A percentile compares a stretch with the other conserved stretches of the same genome.
Evolutionary conservation across 352 stramenopile genomes (phyloP).

Genomic region (Phytopythium boreale): DNA sequence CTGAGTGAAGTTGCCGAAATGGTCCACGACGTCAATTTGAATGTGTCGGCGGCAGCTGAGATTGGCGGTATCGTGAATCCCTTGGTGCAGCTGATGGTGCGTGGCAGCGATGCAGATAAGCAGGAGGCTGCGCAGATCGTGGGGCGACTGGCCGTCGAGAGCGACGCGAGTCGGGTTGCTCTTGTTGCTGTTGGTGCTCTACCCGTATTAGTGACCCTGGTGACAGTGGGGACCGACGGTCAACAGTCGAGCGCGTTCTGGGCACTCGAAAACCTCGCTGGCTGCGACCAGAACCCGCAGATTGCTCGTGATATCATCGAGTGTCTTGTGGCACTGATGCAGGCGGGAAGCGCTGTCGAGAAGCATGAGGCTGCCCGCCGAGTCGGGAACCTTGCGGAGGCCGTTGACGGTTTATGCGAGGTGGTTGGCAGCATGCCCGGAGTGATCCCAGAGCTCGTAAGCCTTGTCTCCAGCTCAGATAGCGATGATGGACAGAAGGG

Average conservation of each 20-base stretch:
- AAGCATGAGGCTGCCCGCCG: background rate
- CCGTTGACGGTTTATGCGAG: background rate
- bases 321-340: background rate
- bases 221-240: background rate
- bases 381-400: background rate
- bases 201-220: background rate
- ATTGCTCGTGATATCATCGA: background rate
- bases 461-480: background rate
- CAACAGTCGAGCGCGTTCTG: background rate
- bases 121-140: background rate
- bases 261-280: background rate
- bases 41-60: background rate
- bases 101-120: background rate
- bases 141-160: background rate
- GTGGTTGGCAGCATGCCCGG: background rate
- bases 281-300: background rate
- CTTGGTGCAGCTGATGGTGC: background rate
- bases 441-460: background rate
- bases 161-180: background rate
- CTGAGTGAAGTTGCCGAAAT: background rate
- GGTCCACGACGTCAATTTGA: background rate
- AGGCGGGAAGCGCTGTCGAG: background rate
- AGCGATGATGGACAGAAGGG: background rate
- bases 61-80: background rate
- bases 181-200: background rate